Base-by-base conservation (phyloP, 257 asterid genomes). In the Plantago ovata region DNA sequence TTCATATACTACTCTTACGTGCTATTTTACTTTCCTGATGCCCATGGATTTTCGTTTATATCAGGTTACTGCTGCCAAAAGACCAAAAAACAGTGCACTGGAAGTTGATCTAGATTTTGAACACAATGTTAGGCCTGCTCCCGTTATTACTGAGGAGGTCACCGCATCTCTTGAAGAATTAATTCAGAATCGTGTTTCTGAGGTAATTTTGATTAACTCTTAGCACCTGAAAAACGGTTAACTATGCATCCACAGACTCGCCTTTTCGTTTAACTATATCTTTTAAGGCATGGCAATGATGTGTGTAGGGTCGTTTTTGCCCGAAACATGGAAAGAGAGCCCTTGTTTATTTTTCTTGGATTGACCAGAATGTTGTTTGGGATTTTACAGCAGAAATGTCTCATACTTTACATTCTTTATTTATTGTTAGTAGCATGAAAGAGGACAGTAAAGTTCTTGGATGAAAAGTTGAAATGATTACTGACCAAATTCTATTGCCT, bases 31-130 rank as follows among this genome's bases (percentile, higher is more conserved):
- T 53, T 58, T 49, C 3, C 24, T 53, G 46, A 63, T 61, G 32
- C 62, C 40, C 15, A 47, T 55, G 62, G 15, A 33, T 53, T 60
- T 74, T 60, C 63, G 18, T 22, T 10, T 80, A 65, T 79, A 50
- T 55, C 77, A 93, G 97, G 81, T 93, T 53, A 84, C 89, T 70
- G 96, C 99, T 72, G 75, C 80, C 58, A 86, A 83, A 76, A 82
- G 97, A 64, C 89, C 94, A 36, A 84, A 84, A 71, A 93, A 93
- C 66, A 93, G 97, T 81, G 99, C 96, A 9, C 71, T 93, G 71
- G 97, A 86, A 77, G 93, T 79, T 70, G 92, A 82, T 70, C 73
- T 89, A 56, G 97, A 93, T 75, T 93, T 93, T 67, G 97, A 89
- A 62, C 99, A 86, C 73, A 89, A 89, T 72, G 92, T 79, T 60